These are phyloP conservation scores for Globisporangium cylindrosporum DNA, from an alignment of 352 stramenopile genomes.

Conservation along the genomic window DNA sequence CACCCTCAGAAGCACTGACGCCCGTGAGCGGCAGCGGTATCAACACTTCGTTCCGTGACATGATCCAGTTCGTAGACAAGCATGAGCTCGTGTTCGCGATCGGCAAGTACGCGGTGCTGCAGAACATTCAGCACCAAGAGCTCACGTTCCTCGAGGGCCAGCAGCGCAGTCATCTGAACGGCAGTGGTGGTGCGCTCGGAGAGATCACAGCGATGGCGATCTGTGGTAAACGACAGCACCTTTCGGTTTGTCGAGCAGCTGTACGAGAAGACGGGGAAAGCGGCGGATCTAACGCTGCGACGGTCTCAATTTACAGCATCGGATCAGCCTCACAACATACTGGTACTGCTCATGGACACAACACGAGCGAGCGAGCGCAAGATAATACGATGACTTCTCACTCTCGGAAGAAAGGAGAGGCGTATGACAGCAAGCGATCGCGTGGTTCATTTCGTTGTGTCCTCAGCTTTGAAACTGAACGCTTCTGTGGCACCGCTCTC, in stretches of 20 bases:
- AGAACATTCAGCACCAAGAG: slow-evolving; percentile 64
- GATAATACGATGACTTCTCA: background rate
- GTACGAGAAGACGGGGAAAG: slow-evolving; percentile 8
- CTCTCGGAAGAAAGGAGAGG: slow-evolving; percentile 10
- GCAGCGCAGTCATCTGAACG: background rate
- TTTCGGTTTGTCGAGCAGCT: slow-evolving; percentile 54
- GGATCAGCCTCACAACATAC: background rate
- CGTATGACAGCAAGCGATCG: background rate
- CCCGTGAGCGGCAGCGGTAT: slow-evolving; percentile 54
- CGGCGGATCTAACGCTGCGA: slow-evolving; percentile 18
- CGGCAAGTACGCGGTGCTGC: slow-evolving; percentile 63
- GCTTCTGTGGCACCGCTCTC: slow-evolving; percentile 49
- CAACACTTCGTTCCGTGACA: slow-evolving; percentile 47
- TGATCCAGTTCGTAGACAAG: slow-evolving; percentile 50
- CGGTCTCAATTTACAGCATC: slow-evolving; percentile 39
- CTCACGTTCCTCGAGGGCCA: slow-evolving; percentile 41
- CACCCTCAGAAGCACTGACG: slow-evolving; percentile 16
- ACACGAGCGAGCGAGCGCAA: background rate
- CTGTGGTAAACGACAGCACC: slow-evolving; percentile 46
- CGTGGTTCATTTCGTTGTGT: slow-evolving; percentile 35
- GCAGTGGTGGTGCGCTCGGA: slow-evolving; percentile 23
- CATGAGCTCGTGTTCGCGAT: slow-evolving; percentile 61
- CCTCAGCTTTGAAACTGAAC: slow-evolving; percentile 48
- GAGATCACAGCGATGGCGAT: slow-evolving; percentile 72
- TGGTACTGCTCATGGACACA: slow-evolving; percentile 1